Conservation (phyloP, 768 basidiomycete species). For the Tricholoma sp. region DNA sequence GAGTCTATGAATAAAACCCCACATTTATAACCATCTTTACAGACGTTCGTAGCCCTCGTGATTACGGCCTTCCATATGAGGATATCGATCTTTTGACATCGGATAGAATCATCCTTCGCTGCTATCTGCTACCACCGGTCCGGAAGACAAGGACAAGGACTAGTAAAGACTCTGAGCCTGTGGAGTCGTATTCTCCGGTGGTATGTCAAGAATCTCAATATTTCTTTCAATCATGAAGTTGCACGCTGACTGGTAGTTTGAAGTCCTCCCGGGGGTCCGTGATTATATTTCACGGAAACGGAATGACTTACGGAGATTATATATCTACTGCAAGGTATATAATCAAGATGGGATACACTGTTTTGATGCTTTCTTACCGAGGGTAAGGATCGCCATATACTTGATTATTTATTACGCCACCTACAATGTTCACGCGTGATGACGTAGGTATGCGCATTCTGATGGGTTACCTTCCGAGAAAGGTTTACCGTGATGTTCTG, state of each 20-base stretch:
- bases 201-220: neutral
- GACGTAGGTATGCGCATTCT: constrained; percentile 66
- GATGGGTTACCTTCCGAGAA: constrained; percentile 77
- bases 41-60: neutral
- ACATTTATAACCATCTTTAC: neutral
- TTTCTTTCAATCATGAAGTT: neutral
- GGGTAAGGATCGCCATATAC: constrained; percentile 45
- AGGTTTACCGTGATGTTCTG: constrained; percentile 35
- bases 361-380: constrained; percentile 83
- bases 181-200: neutral
- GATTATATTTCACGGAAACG: constrained; percentile 86
- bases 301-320: constrained; percentile 68
- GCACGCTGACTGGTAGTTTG: neutral
- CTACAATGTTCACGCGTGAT: neutral
- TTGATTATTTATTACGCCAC: neutral
- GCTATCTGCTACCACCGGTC: neutral
- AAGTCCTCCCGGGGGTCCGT: constrained; percentile 55
- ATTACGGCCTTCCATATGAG: neutral
- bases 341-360: constrained; percentile 71
- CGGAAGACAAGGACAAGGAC: no score
- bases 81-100: constrained; percentile 5
- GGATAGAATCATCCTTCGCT: constrained; percentile 5
- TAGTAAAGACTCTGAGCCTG: neutral
- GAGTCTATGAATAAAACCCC: neutral
- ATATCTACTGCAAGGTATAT: constrained; percentile 65